These are phyloP conservation scores for Scleroderma bovista DNA, from an alignment of 768 basidiomycete genomes.

Conservation along the genomic window DNA sequence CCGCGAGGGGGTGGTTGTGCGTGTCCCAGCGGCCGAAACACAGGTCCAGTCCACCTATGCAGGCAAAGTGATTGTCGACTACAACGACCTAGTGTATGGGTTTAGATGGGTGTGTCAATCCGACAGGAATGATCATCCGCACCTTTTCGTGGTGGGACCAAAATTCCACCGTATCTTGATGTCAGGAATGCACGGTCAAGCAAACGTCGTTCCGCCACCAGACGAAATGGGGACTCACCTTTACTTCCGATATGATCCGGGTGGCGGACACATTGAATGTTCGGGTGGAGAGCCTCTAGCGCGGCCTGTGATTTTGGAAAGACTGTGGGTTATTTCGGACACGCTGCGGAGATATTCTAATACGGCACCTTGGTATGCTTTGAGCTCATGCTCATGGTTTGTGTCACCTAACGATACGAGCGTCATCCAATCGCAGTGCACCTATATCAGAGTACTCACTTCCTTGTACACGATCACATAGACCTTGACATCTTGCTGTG, in stretches of 20 bases:
- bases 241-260: conserved; percentile 86
- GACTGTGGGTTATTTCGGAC: neutral
- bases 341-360: neutral
- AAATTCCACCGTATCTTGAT: conserved; percentile 69
- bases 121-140: neutral
- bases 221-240: conserved; percentile 29
- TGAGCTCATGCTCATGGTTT: conserved; percentile 87
- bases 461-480: conserved; percentile 96
- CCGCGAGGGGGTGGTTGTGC: conserved; percentile 82
- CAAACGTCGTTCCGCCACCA: neutral
- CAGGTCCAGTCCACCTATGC: conserved; percentile 90
- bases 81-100: conserved; percentile 51
- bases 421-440: neutral
- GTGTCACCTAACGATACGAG: conserved; percentile 52
- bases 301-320: conserved; percentile 40
- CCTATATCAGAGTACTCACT: conserved; percentile 27
- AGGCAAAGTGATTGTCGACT: conserved; percentile 81
- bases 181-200: neutral
- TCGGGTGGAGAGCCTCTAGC: conserved; percentile 79
- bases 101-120: neutral
- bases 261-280: conserved; percentile 85
- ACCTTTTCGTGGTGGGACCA: conserved; percentile 93
- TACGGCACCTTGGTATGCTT: conserved; percentile 67
- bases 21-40: conserved; percentile 99
- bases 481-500: conserved; percentile 86